phyloP scores from a whole-genome alignment of 805 yeast genomes.

The Suhomyces kilbournensis region DNA sequence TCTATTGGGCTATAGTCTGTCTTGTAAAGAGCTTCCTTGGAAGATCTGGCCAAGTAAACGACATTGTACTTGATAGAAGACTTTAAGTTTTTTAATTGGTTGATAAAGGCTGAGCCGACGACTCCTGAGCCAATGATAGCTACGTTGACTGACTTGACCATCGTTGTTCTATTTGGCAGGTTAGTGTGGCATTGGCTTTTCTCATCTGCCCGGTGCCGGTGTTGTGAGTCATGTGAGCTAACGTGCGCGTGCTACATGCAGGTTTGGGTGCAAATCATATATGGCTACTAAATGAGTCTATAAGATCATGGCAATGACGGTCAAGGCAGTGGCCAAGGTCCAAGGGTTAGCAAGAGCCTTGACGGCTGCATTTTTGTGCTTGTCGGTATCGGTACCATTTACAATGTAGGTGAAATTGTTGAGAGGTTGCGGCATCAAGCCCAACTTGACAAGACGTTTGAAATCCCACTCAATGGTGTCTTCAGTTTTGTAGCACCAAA shows the following conservation, averaged over 20 bases:
- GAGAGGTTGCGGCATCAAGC: slow-evolving; percentile 63
- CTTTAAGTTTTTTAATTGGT: slow-evolving; percentile 66
- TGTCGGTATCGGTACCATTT: slow-evolving; percentile 33
- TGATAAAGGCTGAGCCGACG: slow-evolving; percentile 88
- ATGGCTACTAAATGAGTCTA: background rate
- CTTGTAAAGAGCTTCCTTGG: slow-evolving; percentile 66
- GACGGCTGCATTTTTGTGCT: slow-evolving; percentile 4
- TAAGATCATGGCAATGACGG: slow-evolving; percentile 1
- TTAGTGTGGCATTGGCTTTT: background rate
- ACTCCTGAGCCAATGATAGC: slow-evolving; percentile 78
- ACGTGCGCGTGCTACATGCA: background rate
- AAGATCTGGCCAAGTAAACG: slow-evolving; percentile 69
- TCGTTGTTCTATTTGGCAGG: slow-evolving; percentile 2
- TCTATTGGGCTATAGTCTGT: slow-evolving; percentile 70
- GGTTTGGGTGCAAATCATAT: background rate
- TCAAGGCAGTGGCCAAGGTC: background rate
- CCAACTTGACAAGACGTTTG: slow-evolving; percentile 44
- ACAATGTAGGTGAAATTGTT: slow-evolving; percentile 28
- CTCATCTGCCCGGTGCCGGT: slow-evolving; percentile 1
- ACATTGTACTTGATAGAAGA: slow-evolving; percentile 70
- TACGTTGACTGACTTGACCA: slow-evolving; percentile 39
- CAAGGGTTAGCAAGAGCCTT: background rate
- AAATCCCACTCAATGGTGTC: slow-evolving; percentile 67
- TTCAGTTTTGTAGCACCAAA: slow-evolving; percentile 73
- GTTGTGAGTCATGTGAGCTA: background rate